Evolutionary conservation across 345 rosid species (phyloP).

Genomic region (Streptanthus diversifolius): DNA sequence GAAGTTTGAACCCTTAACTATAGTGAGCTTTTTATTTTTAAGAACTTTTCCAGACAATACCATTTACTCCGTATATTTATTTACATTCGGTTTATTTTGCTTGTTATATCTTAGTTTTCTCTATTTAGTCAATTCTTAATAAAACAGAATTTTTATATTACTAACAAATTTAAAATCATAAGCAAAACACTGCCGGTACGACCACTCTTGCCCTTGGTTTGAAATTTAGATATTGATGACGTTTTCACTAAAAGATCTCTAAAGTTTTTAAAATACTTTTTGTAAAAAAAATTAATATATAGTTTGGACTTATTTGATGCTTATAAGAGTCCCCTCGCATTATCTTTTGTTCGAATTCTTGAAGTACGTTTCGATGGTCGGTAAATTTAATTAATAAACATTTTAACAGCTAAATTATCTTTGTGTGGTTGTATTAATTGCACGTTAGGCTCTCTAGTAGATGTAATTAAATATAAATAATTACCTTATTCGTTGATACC

Average conservation of each 20-base stretch:
- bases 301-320: slow-evolving; percentile 4
- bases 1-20: slow-evolving; percentile 30
- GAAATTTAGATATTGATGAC: not conserved
- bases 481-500: slow-evolving; percentile 26
- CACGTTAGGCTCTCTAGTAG: slow-evolving; percentile 24
- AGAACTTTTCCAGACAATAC: not conserved
- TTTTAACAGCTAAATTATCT: slow-evolving; percentile 3
- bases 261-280: slow-evolving; percentile 14
- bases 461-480: slow-evolving; percentile 4
- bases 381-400: not conserved
- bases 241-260: not conserved
- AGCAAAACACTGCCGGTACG: not conserved
- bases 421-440: slow-evolving; percentile 8
- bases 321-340: not conserved
- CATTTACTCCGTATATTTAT: not conserved
- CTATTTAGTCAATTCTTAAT: too few species aligned
- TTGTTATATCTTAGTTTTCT: not conserved
- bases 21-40: slow-evolving; percentile 8
- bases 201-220: slow-evolving; percentile 6
- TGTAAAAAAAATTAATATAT: not conserved
- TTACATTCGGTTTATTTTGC: not conserved
- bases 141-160: too few species aligned
- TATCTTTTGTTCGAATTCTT: slow-evolving; percentile 27
- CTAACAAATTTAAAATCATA: too few species aligned
- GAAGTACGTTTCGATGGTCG: slow-evolving; percentile 30